A percentile compares a stretch with the other conserved stretches of the same genome.
These are phyloP conservation scores for Hypoxylon sp. DNA, from an alignment of 2,329 filamentous ascomycete species.

Conservation along the genomic window DNA sequence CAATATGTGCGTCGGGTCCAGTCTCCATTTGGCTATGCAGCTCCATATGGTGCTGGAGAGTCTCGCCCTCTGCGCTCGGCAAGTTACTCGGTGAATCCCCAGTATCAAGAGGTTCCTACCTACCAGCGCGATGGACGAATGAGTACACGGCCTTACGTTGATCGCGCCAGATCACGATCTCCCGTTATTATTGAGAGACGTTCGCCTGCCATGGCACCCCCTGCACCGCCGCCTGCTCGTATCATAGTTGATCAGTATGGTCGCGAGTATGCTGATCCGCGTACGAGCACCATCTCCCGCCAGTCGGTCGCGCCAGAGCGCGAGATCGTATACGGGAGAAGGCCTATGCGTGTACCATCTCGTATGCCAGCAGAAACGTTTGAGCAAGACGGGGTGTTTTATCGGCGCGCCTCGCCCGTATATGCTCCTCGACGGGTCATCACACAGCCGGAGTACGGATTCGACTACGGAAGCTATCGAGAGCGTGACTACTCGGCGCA, in stretches of 20 bases:
- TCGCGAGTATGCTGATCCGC: slow-evolving; percentile 74
- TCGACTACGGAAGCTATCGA: slow-evolving; percentile 63
- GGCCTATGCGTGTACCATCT: slow-evolving; percentile 59
- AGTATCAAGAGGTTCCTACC: slow-evolving; percentile 52
- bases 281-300: slow-evolving; percentile 51
- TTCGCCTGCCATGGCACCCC: slow-evolving; percentile 59
- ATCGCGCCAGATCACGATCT: slow-evolving; percentile 58
- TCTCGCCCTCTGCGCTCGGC: slow-evolving; percentile 50
- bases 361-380: slow-evolving; percentile 58
- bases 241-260: slow-evolving; percentile 86
- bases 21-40: slow-evolving; percentile 49
- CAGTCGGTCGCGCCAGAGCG: slow-evolving; percentile 64
- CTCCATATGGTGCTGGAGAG: slow-evolving; percentile 50
- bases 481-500: slow-evolving; percentile 66
- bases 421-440: slow-evolving; percentile 64
- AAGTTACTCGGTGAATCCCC: slow-evolving; percentile 54
- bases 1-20: slow-evolving; percentile 50
- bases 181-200: slow-evolving; percentile 54
- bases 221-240: slow-evolving; percentile 64
- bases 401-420: slow-evolving; percentile 60
- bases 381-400: slow-evolving; percentile 60
- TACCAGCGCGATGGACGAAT: slow-evolving; percentile 58
- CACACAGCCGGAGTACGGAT: slow-evolving; percentile 66
- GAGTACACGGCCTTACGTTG: slow-evolving; percentile 58
- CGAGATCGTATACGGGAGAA: slow-evolving; percentile 72